phyloP scores from a whole-genome alignment of 192 early-diverging fungal species.

The Podila clonocystis region DNA sequence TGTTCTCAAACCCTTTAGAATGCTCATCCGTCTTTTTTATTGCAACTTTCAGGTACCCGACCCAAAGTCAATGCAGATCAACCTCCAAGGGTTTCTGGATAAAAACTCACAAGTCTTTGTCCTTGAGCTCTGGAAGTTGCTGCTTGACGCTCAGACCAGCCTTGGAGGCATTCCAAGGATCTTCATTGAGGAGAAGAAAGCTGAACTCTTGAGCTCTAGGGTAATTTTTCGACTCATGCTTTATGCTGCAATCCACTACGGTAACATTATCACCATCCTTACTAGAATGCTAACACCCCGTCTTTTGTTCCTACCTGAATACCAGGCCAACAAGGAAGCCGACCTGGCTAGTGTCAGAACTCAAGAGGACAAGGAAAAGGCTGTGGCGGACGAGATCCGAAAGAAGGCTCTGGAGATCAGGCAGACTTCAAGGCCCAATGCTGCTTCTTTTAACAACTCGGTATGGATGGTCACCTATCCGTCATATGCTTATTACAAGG shows the following conservation, averaged over 20 bases:
- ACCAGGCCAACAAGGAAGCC: slow-evolving; percentile 48
- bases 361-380: slow-evolving; percentile 55
- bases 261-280: no score
- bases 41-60: slow-evolving; percentile 68
- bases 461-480: slow-evolving; percentile 7
- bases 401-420: slow-evolving; percentile 33
- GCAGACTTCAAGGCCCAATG: slow-evolving; percentile 22
- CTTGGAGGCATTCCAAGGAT: slow-evolving; percentile 85
- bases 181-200: slow-evolving; percentile 89
- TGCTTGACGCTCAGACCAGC: slow-evolving; percentile 88
- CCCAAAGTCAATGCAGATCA: slow-evolving; percentile 93
- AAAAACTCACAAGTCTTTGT: slow-evolving; percentile 84
- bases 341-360: slow-evolving; percentile 44
- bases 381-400: slow-evolving; percentile 47
- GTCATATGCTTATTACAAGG: not conserved
- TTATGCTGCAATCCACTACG: no score
- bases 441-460: slow-evolving; percentile 12
- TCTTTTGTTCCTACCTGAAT: not conserved
- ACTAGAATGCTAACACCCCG: not conserved
- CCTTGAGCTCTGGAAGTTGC: slow-evolving; percentile 87
- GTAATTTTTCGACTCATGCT: slow-evolving; percentile 12
- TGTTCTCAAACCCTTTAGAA: not conserved
- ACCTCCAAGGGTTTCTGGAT: slow-evolving; percentile 94
- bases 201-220: slow-evolving; percentile 72
- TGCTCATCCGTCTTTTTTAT: slow-evolving; percentile 2